Percentiles rank a stretch among this genome's conserved stretches.
phyloP scores from a whole-genome alignment of 2,329 filamentous ascomycete species.

The Colletotrichum shisoi region DNA sequence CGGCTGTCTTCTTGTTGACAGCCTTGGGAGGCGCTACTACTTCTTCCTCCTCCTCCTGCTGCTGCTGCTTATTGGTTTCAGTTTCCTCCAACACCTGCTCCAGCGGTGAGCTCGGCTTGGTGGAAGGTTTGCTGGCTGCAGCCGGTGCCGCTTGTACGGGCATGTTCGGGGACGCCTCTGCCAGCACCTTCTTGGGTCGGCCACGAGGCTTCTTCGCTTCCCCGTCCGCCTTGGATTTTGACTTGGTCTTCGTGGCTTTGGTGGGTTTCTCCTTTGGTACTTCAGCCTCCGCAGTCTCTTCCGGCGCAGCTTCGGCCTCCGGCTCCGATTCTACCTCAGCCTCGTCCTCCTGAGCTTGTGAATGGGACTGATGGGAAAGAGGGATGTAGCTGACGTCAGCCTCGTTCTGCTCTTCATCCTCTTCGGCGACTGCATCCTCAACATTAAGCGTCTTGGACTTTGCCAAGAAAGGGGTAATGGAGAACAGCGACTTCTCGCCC shows the following conservation, averaged over 20 bases:
- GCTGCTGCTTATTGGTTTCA: conserved; percentile 8
- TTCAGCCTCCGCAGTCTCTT: conserved; percentile 26
- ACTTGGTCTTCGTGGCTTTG: conserved; percentile 43
- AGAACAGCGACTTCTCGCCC: conserved; percentile 91
- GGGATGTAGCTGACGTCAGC: conserved; percentile 39
- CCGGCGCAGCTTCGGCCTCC: not conserved
- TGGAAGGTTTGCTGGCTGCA: conserved; percentile 41
- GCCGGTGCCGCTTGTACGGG: conserved; percentile 42
- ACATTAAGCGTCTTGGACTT: conserved; percentile 65
- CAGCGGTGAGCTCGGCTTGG: conserved; percentile 49
- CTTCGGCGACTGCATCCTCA: conserved; percentile 49
- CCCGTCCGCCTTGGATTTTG: conserved; percentile 31
- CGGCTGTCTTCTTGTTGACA: conserved; percentile 31
- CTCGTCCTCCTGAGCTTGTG: conserved; percentile 17
- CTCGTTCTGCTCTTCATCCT: conserved; percentile 45
- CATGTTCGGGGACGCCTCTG: conserved; percentile 57
- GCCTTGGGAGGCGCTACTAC: conserved; percentile 46
- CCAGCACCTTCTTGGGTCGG: conserved; percentile 57
- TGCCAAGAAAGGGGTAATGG: conserved; percentile 92
- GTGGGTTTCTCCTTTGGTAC: conserved; percentile 38
- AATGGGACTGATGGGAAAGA: conserved; percentile 24
- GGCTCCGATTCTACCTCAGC: conserved; percentile 28
- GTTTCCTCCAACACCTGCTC: conserved; percentile 54
- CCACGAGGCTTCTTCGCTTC: conserved; percentile 53
- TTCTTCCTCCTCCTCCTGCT: conserved; percentile 41